Percentiles rank a stretch among this genome's conserved stretches.
phyloP scores from a whole-genome alignment of 345 rosid species.

The Salix suchowensis region DNA sequence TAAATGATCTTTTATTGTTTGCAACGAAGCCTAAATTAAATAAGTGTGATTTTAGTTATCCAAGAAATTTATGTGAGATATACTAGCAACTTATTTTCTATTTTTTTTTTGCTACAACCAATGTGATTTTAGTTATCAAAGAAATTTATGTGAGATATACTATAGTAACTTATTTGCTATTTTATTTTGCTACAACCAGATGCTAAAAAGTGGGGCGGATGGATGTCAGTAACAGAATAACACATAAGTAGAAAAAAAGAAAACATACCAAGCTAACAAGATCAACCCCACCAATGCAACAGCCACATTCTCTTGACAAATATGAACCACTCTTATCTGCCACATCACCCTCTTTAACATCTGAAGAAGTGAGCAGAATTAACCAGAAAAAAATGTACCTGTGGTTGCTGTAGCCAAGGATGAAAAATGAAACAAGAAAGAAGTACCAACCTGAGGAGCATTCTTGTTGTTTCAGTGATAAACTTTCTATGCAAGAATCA shows the following conservation, averaged over 20 bases:
- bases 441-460: constrained; percentile 28
- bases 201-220: background rate
- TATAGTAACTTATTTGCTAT: background rate
- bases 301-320: constrained; percentile 28
- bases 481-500: constrained; percentile 35
- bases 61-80: background rate
- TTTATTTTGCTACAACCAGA: background rate
- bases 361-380: constrained; percentile 19
- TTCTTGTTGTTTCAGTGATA: constrained; percentile 13
- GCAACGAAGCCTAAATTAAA: too few species aligned
- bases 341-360: constrained; percentile 20
- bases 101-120: background rate
- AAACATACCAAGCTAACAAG: constrained; percentile 69
- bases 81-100: background rate
- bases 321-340: constrained; percentile 3
- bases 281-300: constrained; percentile 74
- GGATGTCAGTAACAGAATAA: background rate
- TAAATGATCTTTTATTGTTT: too few species aligned
- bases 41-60: background rate
- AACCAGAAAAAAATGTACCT: background rate
- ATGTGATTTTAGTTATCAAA: background rate
- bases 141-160: background rate
- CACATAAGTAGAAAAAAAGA: background rate
- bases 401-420: background rate
- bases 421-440: background rate